A percentile compares a stretch with the other conserved stretches of the same genome.
These are phyloP conservation scores for Neonectria hederae DNA, from an alignment of 2,329 filamentous ascomycete species.

Conservation along the genomic window DNA sequence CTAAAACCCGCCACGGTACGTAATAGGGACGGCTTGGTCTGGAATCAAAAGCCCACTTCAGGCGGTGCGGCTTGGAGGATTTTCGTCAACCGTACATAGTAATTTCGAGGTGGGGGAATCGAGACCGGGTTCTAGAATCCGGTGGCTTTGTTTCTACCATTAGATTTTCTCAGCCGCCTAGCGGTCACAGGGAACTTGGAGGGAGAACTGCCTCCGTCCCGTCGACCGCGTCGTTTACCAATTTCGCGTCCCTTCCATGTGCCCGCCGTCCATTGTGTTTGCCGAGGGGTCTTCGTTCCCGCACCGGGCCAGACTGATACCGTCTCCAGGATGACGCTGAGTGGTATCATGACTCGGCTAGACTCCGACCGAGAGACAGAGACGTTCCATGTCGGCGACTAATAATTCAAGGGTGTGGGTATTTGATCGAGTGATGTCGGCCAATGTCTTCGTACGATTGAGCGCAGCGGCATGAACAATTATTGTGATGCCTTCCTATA, in stretches of 20 bases:
- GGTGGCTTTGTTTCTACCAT: conserved; percentile 13
- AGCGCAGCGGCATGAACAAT: not conserved
- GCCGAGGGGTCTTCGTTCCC: too few species aligned
- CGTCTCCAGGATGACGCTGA: too few species aligned
- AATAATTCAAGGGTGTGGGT: not conserved
- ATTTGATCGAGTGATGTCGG: not conserved
- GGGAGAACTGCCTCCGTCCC: too few species aligned
- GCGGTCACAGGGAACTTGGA: not conserved
- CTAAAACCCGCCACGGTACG: not conserved
- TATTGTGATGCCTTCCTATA: not conserved
- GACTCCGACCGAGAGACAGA: not conserved
- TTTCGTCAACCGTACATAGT: not conserved
- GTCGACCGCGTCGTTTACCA: too few species aligned
- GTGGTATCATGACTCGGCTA: not conserved
- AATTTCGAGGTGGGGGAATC: conserved; percentile 7
- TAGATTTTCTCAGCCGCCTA: not conserved
- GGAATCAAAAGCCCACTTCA: not conserved
- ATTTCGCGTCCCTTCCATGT: too few species aligned
- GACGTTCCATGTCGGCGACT: not conserved
- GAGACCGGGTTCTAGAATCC: conserved; percentile 15
- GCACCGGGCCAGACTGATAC: too few species aligned
- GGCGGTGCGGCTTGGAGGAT: conserved; percentile 4
- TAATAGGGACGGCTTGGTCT: not conserved
- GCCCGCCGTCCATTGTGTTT: too few species aligned
- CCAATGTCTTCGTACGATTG: not conserved